phyloP scores from a whole-genome alignment of 129 eudicot genomes.

The Solidago caesia region DNA sequence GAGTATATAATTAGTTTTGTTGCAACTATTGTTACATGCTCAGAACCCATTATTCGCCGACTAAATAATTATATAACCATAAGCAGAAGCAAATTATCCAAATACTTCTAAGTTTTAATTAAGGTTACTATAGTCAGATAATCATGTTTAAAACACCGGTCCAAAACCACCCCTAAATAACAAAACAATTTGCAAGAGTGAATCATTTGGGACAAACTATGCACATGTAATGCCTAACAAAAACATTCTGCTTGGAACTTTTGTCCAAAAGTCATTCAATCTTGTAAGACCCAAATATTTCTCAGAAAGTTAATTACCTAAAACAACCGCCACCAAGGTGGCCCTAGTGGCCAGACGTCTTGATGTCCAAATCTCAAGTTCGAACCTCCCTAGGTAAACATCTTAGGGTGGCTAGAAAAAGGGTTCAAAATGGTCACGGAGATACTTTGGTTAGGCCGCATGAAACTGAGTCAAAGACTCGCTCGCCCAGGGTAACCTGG shows the following conservation, averaged over 20 bases:
- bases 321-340: neutral
- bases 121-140: neutral
- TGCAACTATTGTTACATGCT: neutral
- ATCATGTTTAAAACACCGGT: neutral
- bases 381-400: too few species aligned
- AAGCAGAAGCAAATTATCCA: neutral
- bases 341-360: too few species aligned
- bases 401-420: too few species aligned
- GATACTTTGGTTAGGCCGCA: too few species aligned
- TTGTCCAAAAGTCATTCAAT: neutral
- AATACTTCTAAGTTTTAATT: neutral
- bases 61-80: neutral
- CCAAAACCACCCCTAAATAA: neutral
- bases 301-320: conserved; percentile 3
- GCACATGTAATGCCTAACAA: conserved; percentile 18
- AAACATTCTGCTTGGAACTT: neutral
- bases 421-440: too few species aligned
- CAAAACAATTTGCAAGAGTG: neutral
- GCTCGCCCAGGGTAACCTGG: too few species aligned
- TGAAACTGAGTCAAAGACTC: too few species aligned
- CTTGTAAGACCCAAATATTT: conserved; percentile 3
- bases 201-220: conserved; percentile 2
- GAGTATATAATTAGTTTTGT: neutral
- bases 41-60: neutral
- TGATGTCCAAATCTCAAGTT: too few species aligned